Evolutionary conservation across 2,329 filamentous ascomycete genomes (phyloP).

Genomic region (Huntiella savannae): DNA sequence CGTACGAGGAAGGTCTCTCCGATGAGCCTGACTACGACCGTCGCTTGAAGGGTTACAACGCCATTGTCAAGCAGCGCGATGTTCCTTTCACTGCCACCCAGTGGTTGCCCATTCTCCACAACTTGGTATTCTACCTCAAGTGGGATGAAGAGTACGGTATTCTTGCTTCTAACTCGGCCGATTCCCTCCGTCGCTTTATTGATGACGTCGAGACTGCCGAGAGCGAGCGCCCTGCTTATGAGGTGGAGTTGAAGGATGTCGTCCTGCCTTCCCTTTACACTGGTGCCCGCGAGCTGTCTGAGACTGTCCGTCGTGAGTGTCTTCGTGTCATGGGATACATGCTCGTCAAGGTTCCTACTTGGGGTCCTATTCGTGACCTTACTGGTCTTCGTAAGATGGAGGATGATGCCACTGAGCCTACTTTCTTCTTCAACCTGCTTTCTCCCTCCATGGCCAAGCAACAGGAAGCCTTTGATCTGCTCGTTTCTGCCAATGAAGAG

Average conservation of each 20-base stretch:
- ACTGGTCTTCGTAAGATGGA: conserved; percentile 38
- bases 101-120: conserved; percentile 78
- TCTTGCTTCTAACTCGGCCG: conserved; percentile 59
- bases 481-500: conserved; percentile 48
- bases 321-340: conserved; percentile 63
- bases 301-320: conserved; percentile 69
- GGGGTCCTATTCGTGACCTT: conserved; percentile 57
- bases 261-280: conserved; percentile 59
- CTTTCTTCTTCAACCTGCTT: conserved; percentile 84
- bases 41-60: conserved; percentile 56
- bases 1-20: conserved; percentile 50
- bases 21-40: conserved; percentile 79
- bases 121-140: conserved; percentile 71
- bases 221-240: conserved; percentile 27
- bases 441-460: conserved; percentile 79
- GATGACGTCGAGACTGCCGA: conserved; percentile 33
- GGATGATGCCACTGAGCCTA: conserved; percentile 41
- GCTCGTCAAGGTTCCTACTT: conserved; percentile 48
- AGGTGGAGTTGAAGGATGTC: conserved; percentile 39
- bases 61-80: conserved; percentile 46
- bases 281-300: conserved; percentile 60
- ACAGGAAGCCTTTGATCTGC: conserved; percentile 59
- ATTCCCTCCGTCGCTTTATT: conserved; percentile 61
- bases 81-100: conserved; percentile 44
- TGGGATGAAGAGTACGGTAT: conserved; percentile 80